Base-by-base conservation (phyloP, 257 asterid species). In the Schizonepeta tenuifolia region DNA sequence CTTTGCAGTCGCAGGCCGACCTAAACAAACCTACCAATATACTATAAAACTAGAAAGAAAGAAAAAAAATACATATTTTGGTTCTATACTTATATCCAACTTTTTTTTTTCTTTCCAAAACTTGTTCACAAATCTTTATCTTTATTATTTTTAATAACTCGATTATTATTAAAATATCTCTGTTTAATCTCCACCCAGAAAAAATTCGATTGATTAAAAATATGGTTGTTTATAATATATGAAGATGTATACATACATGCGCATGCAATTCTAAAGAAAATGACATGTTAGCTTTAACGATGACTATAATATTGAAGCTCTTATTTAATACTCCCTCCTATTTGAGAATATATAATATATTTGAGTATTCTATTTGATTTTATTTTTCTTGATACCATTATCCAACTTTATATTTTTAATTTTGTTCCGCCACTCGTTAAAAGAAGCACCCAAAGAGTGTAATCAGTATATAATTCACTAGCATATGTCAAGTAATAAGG, bases 1-100 rank as follows among this genome's bases (percentile, higher is more conserved):
- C 56, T 58, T 67, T 68, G 74, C 36, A 31, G 26, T 67, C 60
- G 74, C 36, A 31, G 26, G 33, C 76, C 72, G 35, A 47, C 74
- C 76, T 71, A 65, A 70, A 20, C 76, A 68, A 43, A 61, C 58
- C 41, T 24, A 69, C 76, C 67, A 46, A 60, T 43, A 46, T 40
- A 24, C 28, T 24, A n/a, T n/a, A n/a, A n/a, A n/a, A n/a, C n/a
- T n/a, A 26, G 2, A n/a, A n/a, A n/a, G n/a, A n/a, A n/a, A n/a
- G n/a, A n/a, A n/a, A n/a, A n/a, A n/a, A n/a, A n/a, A n/a, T n/a
- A n/a, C n/a, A n/a, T n/a, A 28, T 28, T 28, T 28, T 28, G 4
- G 5, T 28, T 28, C 33, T 3, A 46, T 31, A 66, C 68, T 43
- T 41, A 31, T n/a, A 33, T n/a, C 6, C 51, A 7, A 21, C 3